Base-by-base conservation (phyloP, 805 yeast species). In the Saturnispora kantuleensis region DNA sequence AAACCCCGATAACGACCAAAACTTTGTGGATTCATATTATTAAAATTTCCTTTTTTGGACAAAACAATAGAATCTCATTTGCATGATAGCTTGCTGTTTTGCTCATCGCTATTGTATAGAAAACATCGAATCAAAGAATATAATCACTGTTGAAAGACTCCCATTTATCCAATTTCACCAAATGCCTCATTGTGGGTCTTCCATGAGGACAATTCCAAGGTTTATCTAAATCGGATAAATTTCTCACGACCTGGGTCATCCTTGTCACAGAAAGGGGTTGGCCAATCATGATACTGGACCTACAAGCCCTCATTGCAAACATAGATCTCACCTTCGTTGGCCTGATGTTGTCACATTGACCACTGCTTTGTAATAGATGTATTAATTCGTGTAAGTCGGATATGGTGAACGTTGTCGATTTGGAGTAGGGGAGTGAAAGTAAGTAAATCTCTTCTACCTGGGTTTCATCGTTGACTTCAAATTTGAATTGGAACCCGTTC, bases 161-260 rank as follows among this genome's bases (percentile, higher is more conserved):
- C 73, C 77, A 70, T 38, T 66, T 61, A 35, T 66, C 60, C 33
- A 81, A 56, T 45, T 84, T 87, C 48, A 81, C 76, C 47, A 90
- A 67, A 62, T 90, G 97, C 45, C 98, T 72, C 83, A 93, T 79
- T 1, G 99, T 93, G 0, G 98, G 99, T 50, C 99, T 68, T 0
- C 99, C 98, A 63, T 93, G 99, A 0, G 99, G 99, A 56, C 88
- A 79, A 54, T 81, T 83, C 98, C 99, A 93, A 0, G 99, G 99
- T 57, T 86, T 85, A 49, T 87, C 89, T 33, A 93, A 67, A 0
- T 60, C 66, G 10, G 90, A 76, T 42, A 93, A 65, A 55, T 87
- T 73, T 29, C 65, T 58, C 5, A 93, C 89, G 2, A 93, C 77
- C 33, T 56, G 65, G 2, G 62, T 58, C 99, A 93, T 93, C 7